A percentile compares a stretch with the other conserved stretches of the same genome.
These are phyloP conservation scores for Fallopia convolvulus DNA, from an alignment of 148 eudicot species.

Conservation along the genomic window DNA sequence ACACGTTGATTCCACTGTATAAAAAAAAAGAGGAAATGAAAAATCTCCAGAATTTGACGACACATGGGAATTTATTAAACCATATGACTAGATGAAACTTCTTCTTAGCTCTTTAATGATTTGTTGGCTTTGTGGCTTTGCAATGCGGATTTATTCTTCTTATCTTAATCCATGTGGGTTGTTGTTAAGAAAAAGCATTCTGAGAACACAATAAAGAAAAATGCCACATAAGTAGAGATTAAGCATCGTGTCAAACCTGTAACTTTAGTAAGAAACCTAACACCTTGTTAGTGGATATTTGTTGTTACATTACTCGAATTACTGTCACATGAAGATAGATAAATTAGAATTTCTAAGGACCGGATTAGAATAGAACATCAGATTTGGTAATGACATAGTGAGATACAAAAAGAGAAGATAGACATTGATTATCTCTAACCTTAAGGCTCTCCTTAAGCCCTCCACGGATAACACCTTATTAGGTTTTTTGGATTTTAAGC, in stretches of 20 bases:
- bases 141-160: constrained; percentile 23
- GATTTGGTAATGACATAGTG: neutral
- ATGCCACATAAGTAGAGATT: constrained; percentile 3
- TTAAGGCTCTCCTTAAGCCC: constrained; percentile 70
- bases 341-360: neutral
- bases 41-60: constrained; percentile 9
- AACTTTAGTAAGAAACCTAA: constrained; percentile 72
- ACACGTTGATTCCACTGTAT: no score
- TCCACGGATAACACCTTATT: constrained; percentile 70
- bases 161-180: constrained; percentile 10
- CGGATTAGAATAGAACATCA: neutral
- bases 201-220: neutral
- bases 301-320: constrained; percentile 82
- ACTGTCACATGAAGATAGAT: constrained; percentile 24
- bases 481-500: constrained; percentile 39
- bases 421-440: constrained; percentile 22
- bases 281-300: constrained; percentile 69
- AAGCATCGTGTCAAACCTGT: constrained; percentile 43
- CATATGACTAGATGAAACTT: neutral
- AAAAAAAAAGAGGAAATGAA: constrained; percentile 17
- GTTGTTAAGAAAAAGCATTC: neutral
- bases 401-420: neutral
- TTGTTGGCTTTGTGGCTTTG: constrained; percentile 21
- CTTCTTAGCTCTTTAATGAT: constrained; percentile 41
- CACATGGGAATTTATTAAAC: neutral